Base-by-base conservation (phyloP, 2,329 filamentous ascomycete genomes). In the Neophaeococcomyces mojaviensis region DNA sequence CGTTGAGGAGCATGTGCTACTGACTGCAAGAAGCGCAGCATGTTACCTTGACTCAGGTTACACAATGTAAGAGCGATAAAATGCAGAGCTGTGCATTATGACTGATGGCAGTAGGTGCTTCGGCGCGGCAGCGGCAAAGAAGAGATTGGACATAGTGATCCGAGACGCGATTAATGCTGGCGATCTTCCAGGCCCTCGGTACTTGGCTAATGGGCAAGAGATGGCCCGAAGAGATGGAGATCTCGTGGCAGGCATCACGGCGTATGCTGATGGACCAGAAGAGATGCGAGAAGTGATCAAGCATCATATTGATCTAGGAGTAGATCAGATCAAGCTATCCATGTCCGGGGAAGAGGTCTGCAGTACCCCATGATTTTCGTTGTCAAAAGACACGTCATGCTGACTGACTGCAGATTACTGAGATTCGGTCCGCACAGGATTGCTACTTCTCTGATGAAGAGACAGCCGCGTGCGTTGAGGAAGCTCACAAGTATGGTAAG, bases 121-220 rank as follows among this genome's bases (percentile, higher is more conserved):
- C 39, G 70, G 69, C 1, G 69, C 70, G 1, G 70, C 70, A 3
- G 68, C 69, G 2, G 69, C 70, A 1, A 69, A 72, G 41, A 62
- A 68, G 8, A 58, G 69, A 7, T 58, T 73, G 0, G 72, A 74
- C 48, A 53, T 68, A 12, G 71, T 72, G 2, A 65, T 74, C 35
- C 59, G 70, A 20, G 64, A 74, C 51, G 68, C 67, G 0, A 74
- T 76, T 49, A 73, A 74, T 28, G 61, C 63, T 1, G 73, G 71
- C 0, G 59, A 67, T 42, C 65, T 74, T 5, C 68, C 70, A 1
- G 72, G 71, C 1, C 72, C 71, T 3, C 60, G 70, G 13, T 71
- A 64, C 44, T 61, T 74, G 0, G 69, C 70, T 1, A 76, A 74
- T 52, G 68, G 66, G 0, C 64, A 68, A 48, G 72, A 76, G 52